phyloP scores from a whole-genome alignment of 140 eudicot genomes.

The Artemisia princeps region DNA sequence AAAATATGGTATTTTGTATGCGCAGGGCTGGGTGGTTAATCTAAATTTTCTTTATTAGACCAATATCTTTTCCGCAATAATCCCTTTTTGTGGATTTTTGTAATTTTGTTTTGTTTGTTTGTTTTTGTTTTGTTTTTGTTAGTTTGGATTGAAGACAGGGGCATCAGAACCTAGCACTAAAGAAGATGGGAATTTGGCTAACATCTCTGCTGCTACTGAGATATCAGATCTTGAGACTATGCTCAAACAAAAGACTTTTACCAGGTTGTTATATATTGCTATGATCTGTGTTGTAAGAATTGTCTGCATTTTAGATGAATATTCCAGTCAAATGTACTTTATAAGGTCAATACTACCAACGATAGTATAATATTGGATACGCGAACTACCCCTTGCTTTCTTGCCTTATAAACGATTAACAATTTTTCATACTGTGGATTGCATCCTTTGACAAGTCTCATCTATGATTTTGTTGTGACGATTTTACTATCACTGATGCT shows the following conservation, averaged over 20 bases:
- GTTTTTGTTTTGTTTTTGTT: not conserved
- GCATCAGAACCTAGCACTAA: not conserved
- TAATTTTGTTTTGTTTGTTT: not conserved
- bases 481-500: not conserved
- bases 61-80: too few relatives aligned
- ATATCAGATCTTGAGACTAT: slow-evolving; percentile 72
- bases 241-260: slow-evolving; percentile 67
- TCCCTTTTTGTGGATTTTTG: too few relatives aligned
- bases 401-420: not conserved
- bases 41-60: too few relatives aligned
- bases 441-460: not conserved
- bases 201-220: slow-evolving; percentile 20
- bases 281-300: too few relatives aligned
- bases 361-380: not conserved
- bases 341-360: not conserved
- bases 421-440: not conserved
- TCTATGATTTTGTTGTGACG: not conserved
- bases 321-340: not conserved
- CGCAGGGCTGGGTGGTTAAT: too few relatives aligned
- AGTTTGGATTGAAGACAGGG: slow-evolving; percentile 23
- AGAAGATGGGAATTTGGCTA: not conserved
- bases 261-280: slow-evolving; percentile 40
- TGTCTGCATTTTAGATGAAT: not conserved
- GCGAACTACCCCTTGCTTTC: not conserved
- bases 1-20: too few relatives aligned